phyloP scores from a whole-genome alignment of 2,329 filamentous ascomycete genomes.

The Pseudogymnoascus sp. region DNA sequence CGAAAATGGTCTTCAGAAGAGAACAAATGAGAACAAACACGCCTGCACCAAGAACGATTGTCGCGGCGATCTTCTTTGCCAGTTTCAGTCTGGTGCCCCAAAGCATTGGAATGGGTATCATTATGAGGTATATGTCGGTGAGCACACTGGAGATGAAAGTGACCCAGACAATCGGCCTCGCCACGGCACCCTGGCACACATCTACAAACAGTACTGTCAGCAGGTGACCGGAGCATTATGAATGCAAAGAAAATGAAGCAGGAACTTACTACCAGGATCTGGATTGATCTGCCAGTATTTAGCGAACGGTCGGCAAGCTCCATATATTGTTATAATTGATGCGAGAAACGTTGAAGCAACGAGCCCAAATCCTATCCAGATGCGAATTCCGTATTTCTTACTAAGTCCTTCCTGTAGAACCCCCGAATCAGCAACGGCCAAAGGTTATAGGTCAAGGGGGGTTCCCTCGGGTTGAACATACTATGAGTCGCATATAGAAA shows the following conservation, averaged over 20 bases:
- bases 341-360: constrained; percentile 43
- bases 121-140: constrained; percentile 50
- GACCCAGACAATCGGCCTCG: constrained; percentile 44
- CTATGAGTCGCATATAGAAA: constrained; percentile 50
- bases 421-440: background rate
- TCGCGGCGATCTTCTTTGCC: constrained; percentile 44
- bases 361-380: constrained; percentile 40
- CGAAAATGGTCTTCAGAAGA: constrained; percentile 46
- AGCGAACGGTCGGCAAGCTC: constrained; percentile 44
- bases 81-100: constrained; percentile 43
- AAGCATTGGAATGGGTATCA: constrained; percentile 41
- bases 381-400: constrained; percentile 35
- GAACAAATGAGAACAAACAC: constrained; percentile 48
- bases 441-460: no score
- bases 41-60: constrained; percentile 48
- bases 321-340: constrained; percentile 42
- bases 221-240: constrained; percentile 1
- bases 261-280: constrained; percentile 44
- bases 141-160: constrained; percentile 45
- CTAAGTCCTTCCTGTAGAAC: constrained; percentile 26
- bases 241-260: background rate
- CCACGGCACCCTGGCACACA: constrained; percentile 37
- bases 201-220: constrained; percentile 37
- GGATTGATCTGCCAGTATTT: constrained; percentile 55
- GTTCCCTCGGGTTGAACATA: background rate